Evolutionary conservation across 2,329 filamentous ascomycete genomes (phyloP), one percentile per base, ranked within the genome.

Genomic region (Colletotrichum tropicicola): DNA sequence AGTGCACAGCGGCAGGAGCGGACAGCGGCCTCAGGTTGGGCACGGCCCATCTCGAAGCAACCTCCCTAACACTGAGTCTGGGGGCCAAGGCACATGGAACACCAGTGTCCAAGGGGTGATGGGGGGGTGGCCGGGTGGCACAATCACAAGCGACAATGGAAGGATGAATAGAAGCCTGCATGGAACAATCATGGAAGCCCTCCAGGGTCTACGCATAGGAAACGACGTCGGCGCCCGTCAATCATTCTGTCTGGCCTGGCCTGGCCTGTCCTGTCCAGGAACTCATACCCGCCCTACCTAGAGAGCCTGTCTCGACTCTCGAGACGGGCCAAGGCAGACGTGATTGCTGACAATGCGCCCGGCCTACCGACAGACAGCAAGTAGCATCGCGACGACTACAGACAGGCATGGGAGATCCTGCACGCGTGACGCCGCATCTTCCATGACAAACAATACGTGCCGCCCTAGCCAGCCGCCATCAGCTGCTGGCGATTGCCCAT

Each of bases 101-200:
- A 52, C 21, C 21, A 43, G 6, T 19, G 39, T 13, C n/a, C 37
- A 56, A 47, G 37, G 39, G 19, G 19, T 9, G 8, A 17, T 43
- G 6, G 39, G n/a, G 7, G 12, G 10, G 17, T 19, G 17, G n/a
- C 3, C 25, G 21, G n/a, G 44, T 27, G 17, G 23, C 49, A 43
- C 23, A 52, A 41, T 45, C 17, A 12, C 23, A 58, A 58, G 51
- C 43, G 21, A 45, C 43, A 48, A 32, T 45, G 19, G 37, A 53
- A 58, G 17, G 45, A 59, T 59, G 43, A 48, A 41, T 52, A 28
- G 59, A 60, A 49, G 44, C 49, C 19, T 44, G 61, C 57, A 65
- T 65, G 49, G 61, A 65, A 65, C 44, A 61, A 39, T 61, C 43
- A 37, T 61, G 37, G 61, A 65, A 65, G 61, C 32, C 57, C 35